Evolutionary conservation across 1,284 basidiomycete species (phyloP).

Genomic region (Cutaneotrichosporon mucoides): DNA sequence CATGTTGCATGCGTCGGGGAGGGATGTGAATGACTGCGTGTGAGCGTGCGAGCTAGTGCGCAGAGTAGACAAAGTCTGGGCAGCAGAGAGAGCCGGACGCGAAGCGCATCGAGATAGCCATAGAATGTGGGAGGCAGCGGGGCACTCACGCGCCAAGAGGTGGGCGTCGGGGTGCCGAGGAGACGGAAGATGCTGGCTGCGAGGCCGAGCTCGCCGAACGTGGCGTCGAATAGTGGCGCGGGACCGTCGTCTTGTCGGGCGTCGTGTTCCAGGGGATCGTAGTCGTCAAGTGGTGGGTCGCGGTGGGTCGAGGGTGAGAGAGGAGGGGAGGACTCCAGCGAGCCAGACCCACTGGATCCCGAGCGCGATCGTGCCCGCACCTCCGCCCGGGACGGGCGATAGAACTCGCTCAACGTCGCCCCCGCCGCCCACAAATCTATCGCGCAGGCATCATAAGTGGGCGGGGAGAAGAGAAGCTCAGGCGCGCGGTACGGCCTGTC

Average conservation of each 20-base stretch:
- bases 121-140: no score
- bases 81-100: no score
- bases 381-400: slow-evolving; percentile 56
- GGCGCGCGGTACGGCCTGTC: slow-evolving; percentile 76
- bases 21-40: slow-evolving; percentile 24
- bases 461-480: slow-evolving; percentile 77
- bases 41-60: no score
- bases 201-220: slow-evolving; percentile 40
- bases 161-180: slow-evolving; percentile 30
- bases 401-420: slow-evolving; percentile 70
- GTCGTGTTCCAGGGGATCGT: no score
- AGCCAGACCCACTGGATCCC: no score
- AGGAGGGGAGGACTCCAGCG: no score
- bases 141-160: slow-evolving; percentile 38
- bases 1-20: slow-evolving; percentile 40
- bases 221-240: slow-evolving; percentile 28
- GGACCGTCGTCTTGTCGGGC: no score
- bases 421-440: slow-evolving; percentile 84
- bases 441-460: slow-evolving; percentile 65
- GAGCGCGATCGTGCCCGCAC: no score
- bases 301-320: no score
- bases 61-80: no score
- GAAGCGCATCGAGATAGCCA: no score
- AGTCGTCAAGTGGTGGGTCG: no score
- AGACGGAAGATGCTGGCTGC: slow-evolving; percentile 40